phyloP scores from a whole-genome alignment of 2,329 filamentous ascomycete species.

The Neoarthrinium moseri region DNA sequence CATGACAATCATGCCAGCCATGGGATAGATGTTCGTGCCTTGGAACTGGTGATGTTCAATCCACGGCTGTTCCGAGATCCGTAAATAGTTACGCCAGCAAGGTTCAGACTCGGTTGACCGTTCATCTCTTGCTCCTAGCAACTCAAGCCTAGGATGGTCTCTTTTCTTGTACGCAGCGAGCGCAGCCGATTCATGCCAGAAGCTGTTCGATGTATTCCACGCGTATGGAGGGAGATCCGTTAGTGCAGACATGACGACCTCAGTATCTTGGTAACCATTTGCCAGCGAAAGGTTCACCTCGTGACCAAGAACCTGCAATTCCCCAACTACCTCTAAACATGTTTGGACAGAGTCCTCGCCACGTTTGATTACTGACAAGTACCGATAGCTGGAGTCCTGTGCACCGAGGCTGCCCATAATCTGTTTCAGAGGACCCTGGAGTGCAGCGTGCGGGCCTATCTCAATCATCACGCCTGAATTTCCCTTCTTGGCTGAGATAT shows the following conservation, averaged over 20 bases:
- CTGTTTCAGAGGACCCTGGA: conserved; percentile 22
- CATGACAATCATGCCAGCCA: conserved; percentile 41
- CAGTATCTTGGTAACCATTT: no score
- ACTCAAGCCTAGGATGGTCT: no score
- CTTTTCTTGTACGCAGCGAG: no score
- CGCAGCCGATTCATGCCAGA: no score
- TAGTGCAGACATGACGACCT: no score
- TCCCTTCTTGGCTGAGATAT: no score
- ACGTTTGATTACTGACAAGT: conserved; percentile 23
- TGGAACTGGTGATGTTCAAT: conserved; percentile 49
- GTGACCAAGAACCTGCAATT: no score
- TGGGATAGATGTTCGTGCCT: conserved; percentile 44
- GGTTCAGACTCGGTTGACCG: conserved; percentile 31
- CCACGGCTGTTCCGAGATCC: conserved; percentile 39
- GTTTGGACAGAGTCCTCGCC: conserved; percentile 22
- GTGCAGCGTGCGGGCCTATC: conserved; percentile 21
- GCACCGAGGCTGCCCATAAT: conserved; percentile 17
- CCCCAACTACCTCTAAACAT: no score
- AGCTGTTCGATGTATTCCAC: no score
- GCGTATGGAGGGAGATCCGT: no score
- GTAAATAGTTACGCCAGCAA: conserved; percentile 36
- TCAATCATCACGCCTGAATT: conserved; percentile 20
- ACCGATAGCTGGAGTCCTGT: conserved; percentile 19
- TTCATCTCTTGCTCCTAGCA: conserved; percentile 29
- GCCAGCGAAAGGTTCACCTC: no score